Evolutionary conservation across 768 basidiomycete genomes (phyloP).

Genomic region (Tylopilus intermedius): DNA sequence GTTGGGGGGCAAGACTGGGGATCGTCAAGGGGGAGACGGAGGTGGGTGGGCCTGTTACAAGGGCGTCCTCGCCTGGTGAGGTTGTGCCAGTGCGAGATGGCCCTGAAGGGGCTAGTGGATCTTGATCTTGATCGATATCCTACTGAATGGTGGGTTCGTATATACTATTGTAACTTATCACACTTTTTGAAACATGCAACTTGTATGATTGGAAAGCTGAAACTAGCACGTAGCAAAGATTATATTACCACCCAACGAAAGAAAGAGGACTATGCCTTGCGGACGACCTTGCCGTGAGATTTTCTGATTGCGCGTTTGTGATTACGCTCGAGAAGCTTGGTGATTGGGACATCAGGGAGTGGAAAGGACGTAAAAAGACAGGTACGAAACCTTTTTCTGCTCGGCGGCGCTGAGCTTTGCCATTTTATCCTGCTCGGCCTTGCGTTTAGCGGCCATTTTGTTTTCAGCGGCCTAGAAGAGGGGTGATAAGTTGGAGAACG

Average conservation of each 20-base stretch:
- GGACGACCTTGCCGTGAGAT: constrained; percentile 57
- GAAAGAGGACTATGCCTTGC: constrained; percentile 19
- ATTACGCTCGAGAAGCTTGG: constrained; percentile 66
- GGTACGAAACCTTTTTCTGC: constrained; percentile 64
- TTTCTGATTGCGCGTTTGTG: constrained; percentile 69
- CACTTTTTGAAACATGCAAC: constrained; percentile 10
- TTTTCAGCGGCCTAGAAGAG: constrained; percentile 50
- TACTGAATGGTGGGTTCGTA: background rate
- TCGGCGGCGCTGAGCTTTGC: constrained; percentile 71
- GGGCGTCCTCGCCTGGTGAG: constrained; percentile 16
- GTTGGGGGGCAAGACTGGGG: constrained; percentile 67
- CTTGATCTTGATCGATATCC: constrained; percentile 15
- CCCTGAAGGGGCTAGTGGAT: constrained; percentile 2
- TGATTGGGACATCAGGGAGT: constrained; percentile 1
- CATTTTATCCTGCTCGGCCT: constrained; percentile 67
- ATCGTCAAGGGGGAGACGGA: constrained; percentile 28
- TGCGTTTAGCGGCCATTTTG: constrained; percentile 67
- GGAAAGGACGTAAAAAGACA: background rate
- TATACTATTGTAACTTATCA: constrained; percentile 6
- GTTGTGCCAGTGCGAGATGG: background rate
- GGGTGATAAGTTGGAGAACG: background rate
- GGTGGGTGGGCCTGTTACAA: constrained; percentile 16
- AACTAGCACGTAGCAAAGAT: constrained; percentile 2
- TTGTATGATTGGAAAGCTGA: constrained; percentile 7
- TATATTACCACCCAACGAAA: background rate